phyloP scores from a whole-genome alignment of 176 grass and related monocot genomes.

The Zizania latifolia region DNA sequence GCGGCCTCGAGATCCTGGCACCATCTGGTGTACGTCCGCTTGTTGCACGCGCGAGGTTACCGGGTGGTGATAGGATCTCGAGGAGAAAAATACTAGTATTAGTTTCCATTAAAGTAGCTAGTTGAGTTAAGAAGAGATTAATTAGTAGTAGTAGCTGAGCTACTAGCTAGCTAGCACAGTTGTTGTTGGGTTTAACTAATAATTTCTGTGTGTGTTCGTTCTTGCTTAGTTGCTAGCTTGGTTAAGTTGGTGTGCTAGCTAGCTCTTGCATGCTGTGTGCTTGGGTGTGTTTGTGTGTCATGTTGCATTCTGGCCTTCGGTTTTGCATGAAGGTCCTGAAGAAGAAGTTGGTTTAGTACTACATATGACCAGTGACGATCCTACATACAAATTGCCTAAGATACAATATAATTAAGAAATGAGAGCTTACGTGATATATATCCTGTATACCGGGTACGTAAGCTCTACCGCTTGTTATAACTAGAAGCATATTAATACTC shows the following conservation, averaged over 20 bases:
- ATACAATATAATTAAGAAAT: too few relatives aligned
- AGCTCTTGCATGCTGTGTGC: not conserved
- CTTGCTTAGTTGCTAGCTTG: not conserved
- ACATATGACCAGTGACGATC: too few relatives aligned
- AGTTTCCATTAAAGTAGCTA: too few relatives aligned
- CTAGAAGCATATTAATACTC: too few relatives aligned
- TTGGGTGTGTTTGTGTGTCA: not conserved
- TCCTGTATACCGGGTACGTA: too few relatives aligned
- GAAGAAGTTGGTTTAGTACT: not conserved
- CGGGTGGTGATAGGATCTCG: slow-evolving; percentile 90
- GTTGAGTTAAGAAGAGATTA: not conserved
- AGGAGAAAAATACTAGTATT: not conserved
- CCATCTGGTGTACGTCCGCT: slow-evolving; percentile 45
- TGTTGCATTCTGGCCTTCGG: slow-evolving; percentile 15
- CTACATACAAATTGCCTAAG: too few relatives aligned
- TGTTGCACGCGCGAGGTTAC: not conserved
- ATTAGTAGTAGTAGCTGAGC: not conserved
- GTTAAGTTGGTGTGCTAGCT: not conserved
- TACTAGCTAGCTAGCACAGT: not conserved
- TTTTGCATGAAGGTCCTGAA: slow-evolving; percentile 38
- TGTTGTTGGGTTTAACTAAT: not conserved
- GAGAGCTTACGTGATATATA: too few relatives aligned
- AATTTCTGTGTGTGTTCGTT: not conserved
- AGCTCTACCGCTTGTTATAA: too few relatives aligned
- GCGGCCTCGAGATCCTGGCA: slow-evolving; percentile 63